Evolutionary conservation across 192 early-diverging fungal species (phyloP).

Genomic region (Phlyctochytrium planicorne): DNA sequence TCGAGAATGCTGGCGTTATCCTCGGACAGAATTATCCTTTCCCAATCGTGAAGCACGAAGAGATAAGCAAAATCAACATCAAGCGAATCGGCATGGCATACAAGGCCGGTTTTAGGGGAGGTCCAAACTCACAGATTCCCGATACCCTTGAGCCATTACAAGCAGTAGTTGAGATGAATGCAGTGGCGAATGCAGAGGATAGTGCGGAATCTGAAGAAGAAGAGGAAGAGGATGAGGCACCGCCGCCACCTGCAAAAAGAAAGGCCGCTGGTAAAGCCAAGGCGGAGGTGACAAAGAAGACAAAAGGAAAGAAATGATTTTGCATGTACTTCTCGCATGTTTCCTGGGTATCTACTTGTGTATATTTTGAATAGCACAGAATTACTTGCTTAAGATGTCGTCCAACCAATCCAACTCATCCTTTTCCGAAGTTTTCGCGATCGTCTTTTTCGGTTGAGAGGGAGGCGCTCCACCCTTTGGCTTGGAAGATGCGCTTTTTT

Average conservation of each 20-base stretch:
- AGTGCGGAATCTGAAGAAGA: neutral
- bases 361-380: too few relatives aligned
- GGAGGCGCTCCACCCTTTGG: too few relatives aligned
- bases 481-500: too few relatives aligned
- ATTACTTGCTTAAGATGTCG: neutral
- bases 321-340: too few relatives aligned
- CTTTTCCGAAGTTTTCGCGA: too few relatives aligned
- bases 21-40: conserved; percentile 26
- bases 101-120: neutral
- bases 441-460: neutral
- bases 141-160: neutral
- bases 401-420: neutral
- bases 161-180: neutral
- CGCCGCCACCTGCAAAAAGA: neutral
- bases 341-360: too few relatives aligned
- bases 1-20: conserved; percentile 22
- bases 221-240: neutral
- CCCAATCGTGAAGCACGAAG: conserved; percentile 20
- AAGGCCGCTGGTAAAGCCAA: neutral
- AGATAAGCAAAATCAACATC: conserved; percentile 13
- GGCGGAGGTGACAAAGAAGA: neutral
- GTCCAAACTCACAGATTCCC: neutral
- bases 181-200: neutral
- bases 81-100: conserved; percentile 18
- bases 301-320: conserved; percentile 1